These are phyloP conservation scores for Ceratocystis cacaofunesta DNA, from an alignment of 2,329 filamentous ascomycete genomes.

Conservation along the genomic window DNA sequence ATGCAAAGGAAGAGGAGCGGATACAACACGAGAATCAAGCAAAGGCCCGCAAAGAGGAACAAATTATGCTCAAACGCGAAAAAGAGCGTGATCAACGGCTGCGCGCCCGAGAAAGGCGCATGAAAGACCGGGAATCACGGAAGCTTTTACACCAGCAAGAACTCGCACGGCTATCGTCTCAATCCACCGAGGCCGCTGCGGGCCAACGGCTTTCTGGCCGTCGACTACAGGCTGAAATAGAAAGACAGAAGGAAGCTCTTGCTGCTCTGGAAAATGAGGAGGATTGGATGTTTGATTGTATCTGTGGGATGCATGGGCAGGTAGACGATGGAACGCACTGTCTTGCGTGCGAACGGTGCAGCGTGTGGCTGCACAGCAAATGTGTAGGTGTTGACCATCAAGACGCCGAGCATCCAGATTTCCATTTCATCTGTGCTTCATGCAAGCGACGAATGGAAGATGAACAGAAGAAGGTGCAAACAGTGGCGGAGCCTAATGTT, in stretches of 20 bases:
- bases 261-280: constrained; percentile 61
- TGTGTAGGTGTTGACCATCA: constrained; percentile 67
- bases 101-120: constrained; percentile 68
- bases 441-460: constrained; percentile 56
- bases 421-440: constrained; percentile 68
- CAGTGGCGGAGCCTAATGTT: constrained; percentile 41
- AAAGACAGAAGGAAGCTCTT: constrained; percentile 62
- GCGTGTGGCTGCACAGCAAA: constrained; percentile 91
- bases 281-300: constrained; percentile 89
- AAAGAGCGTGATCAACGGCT: constrained; percentile 65
- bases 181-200: neutral
- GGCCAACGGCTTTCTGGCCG: constrained; percentile 15
- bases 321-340: constrained; percentile 92
- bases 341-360: constrained; percentile 85
- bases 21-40: constrained; percentile 40
- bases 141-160: constrained; percentile 76
- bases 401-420: constrained; percentile 72
- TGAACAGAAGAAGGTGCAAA: constrained; percentile 42
- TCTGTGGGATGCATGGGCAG: constrained; percentile 78
- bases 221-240: constrained; percentile 60
- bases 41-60: constrained; percentile 50
- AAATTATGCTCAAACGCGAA: constrained; percentile 41
- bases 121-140: constrained; percentile 72
- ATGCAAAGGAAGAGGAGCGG: constrained; percentile 17
- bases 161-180: constrained; percentile 51